Percentiles rank a stretch among this genome's conserved stretches.
Conservation (phyloP, 1,139 yeast genomes). For the Zygosaccharomyces pseudobailii region DNA sequence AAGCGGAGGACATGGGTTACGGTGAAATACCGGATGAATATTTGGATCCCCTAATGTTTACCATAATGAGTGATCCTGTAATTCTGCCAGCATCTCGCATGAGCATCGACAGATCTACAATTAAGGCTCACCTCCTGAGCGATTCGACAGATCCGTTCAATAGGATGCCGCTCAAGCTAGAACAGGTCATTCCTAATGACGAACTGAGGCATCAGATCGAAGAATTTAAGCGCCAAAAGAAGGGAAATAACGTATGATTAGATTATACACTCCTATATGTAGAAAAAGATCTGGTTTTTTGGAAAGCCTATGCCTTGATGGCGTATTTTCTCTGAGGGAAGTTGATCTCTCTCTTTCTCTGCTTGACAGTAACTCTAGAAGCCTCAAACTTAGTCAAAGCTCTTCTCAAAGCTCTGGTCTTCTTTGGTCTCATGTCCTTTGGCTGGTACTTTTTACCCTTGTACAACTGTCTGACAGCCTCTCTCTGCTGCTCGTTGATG, state of each 20-base stretch:
- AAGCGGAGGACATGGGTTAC: slow-evolving; percentile 76
- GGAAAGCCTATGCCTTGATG: slow-evolving; percentile 77
- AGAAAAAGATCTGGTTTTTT: background rate
- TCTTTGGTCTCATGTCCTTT: slow-evolving; percentile 98
- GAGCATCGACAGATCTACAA: slow-evolving; percentile 82
- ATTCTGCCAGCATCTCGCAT: slow-evolving; percentile 80
- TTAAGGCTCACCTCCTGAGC: slow-evolving; percentile 87
- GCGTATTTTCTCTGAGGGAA: slow-evolving; percentile 99
- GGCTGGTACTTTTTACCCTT: slow-evolving; percentile 95
- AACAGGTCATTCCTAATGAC: slow-evolving; percentile 75
- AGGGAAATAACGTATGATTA: slow-evolving; percentile 18
- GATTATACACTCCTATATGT: slow-evolving; percentile 14
- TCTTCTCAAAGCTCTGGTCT: slow-evolving; percentile 99
- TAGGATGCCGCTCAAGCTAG: slow-evolving; percentile 82
- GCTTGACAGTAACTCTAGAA: slow-evolving; percentile 76
- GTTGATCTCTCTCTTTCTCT: slow-evolving; percentile 87
- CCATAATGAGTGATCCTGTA: slow-evolving; percentile 95
- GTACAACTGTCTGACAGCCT: slow-evolving; percentile 92
- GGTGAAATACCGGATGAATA: slow-evolving; percentile 97
- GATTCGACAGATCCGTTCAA: slow-evolving; percentile 98
- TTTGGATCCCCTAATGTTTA: slow-evolving; percentile 93
- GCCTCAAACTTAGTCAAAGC: slow-evolving; percentile 86
- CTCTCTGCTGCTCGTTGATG: slow-evolving; percentile 96
- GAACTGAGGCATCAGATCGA: slow-evolving; percentile 61
- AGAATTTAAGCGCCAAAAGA: slow-evolving; percentile 47